Conservation (phyloP, 75 land plant genomes). For the Selaginella moellendorffii region DNA sequence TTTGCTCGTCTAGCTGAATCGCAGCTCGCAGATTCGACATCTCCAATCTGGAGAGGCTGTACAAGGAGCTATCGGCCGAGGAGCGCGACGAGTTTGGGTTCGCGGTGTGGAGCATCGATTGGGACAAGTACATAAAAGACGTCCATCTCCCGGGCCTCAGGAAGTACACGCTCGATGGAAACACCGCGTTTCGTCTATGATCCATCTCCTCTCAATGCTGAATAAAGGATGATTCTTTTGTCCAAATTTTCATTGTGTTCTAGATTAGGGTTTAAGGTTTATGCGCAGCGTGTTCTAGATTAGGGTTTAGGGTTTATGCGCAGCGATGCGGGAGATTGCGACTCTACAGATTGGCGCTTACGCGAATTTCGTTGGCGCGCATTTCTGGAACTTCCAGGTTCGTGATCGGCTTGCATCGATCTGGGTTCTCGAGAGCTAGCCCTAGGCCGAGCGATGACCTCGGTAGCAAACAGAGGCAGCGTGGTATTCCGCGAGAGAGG, state of each 20-base stretch:
- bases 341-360: constrained; percentile 81
- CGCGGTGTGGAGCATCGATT: constrained; percentile 50
- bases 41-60: constrained; percentile 35
- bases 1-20: too few species aligned
- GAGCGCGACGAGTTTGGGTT: constrained; percentile 52
- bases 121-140: constrained; percentile 61
- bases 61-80: constrained; percentile 47
- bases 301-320: neutral
- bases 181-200: neutral
- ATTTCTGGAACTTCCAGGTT: constrained; percentile 99
- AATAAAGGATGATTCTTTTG: too few species aligned
- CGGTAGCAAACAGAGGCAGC: neutral
- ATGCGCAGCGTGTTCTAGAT: too few species aligned
- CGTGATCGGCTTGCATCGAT: neutral
- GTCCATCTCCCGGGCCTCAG: constrained; percentile 77
- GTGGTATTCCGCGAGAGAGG: neutral
- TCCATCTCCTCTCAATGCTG: too few species aligned
- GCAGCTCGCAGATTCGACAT: constrained; percentile 55
- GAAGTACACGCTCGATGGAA: constrained; percentile 62
- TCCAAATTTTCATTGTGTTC: too few species aligned
- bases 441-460: constrained; percentile 1
- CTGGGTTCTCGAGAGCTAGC: too few species aligned
- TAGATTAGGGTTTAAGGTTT: neutral
- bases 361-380: constrained; percentile 65
- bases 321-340: constrained; percentile 69